phyloP scores from a whole-genome alignment of 2,329 filamentous ascomycete genomes.

The Macroventuria anomochaeta region DNA sequence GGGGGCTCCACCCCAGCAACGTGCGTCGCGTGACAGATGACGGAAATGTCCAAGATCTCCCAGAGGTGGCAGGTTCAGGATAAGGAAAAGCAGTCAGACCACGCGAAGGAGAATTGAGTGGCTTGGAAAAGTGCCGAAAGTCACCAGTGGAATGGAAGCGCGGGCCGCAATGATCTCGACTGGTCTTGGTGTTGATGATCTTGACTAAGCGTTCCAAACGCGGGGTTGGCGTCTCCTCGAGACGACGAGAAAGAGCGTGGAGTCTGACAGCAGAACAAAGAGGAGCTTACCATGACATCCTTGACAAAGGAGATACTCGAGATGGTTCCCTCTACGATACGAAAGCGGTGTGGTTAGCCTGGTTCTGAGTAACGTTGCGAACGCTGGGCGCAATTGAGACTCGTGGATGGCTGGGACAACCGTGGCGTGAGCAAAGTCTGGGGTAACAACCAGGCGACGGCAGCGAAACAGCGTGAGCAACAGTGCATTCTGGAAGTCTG shows the following conservation, averaged over 20 bases:
- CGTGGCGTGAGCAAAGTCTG: constrained; percentile 41
- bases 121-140: constrained; percentile 22
- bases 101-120: constrained; percentile 35
- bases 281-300: constrained; percentile 73
- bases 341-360: constrained; percentile 36
- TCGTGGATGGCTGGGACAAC: constrained; percentile 28
- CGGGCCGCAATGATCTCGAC: constrained; percentile 31
- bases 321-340: constrained; percentile 73
- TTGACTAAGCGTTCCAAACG: constrained; percentile 29
- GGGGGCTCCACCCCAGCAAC: constrained; percentile 21
- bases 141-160: constrained; percentile 27
- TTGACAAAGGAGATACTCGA: constrained; percentile 86
- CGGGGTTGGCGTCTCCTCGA: constrained; percentile 39
- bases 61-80: constrained; percentile 27
- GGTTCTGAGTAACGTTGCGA: constrained; percentile 26
- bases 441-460: constrained; percentile 31
- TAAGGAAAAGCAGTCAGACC: constrained; percentile 20
- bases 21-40: constrained; percentile 40
- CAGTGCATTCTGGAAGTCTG: constrained; percentile 17
- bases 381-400: constrained; percentile 22
- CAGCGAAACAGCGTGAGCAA: constrained; percentile 25
- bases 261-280: constrained; percentile 24
- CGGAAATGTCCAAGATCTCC: constrained; percentile 27
- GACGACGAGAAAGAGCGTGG: constrained; percentile 21
- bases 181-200: constrained; percentile 36